These are phyloP conservation scores for Aleurites moluccanus DNA, from an alignment of 441 rosid species.

Conservation along the genomic window DNA sequence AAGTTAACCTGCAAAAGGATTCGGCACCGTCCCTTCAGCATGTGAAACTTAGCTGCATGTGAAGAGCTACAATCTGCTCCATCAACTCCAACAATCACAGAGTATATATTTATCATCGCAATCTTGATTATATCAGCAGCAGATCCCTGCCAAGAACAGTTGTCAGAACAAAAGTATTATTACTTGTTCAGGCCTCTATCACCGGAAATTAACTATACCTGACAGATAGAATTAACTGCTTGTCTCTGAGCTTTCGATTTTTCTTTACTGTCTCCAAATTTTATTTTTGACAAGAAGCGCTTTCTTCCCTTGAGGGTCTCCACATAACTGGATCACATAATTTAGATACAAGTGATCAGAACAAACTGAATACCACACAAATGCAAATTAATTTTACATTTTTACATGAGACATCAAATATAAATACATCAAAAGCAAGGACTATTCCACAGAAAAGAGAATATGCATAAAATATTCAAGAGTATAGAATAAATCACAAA, in stretches of 20 bases:
- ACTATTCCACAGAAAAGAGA: background rate
- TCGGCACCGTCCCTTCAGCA: constrained; percentile 75
- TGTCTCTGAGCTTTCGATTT: constrained; percentile 96
- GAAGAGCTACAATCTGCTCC: constrained; percentile 42
- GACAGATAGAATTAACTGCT: constrained; percentile 97
- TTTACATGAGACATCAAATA: background rate
- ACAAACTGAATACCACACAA: background rate
- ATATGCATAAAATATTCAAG: background rate
- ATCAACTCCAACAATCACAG: constrained; percentile 48
- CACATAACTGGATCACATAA: constrained; percentile 64
- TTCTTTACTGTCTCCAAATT: constrained; percentile 77
- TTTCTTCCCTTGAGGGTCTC: constrained; percentile 93
- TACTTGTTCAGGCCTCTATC: background rate
- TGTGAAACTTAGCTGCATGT: constrained; percentile 46
- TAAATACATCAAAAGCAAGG: background rate
- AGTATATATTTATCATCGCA: constrained; percentile 81
- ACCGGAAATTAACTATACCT: constrained; percentile 45
- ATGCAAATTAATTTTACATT: background rate
- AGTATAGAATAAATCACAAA: background rate
- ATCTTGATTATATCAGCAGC: constrained; percentile 98
- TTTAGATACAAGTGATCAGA: background rate
- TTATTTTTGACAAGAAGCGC: constrained; percentile 92
- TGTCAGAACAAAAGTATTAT: constrained; percentile 23
- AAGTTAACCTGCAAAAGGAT: constrained; percentile 80
- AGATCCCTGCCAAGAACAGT: constrained; percentile 63